A percentile compares a stretch with the other conserved stretches of the same genome.
Conservation (phyloP, 441 rosid genomes). For the Croton laevigatus region DNA sequence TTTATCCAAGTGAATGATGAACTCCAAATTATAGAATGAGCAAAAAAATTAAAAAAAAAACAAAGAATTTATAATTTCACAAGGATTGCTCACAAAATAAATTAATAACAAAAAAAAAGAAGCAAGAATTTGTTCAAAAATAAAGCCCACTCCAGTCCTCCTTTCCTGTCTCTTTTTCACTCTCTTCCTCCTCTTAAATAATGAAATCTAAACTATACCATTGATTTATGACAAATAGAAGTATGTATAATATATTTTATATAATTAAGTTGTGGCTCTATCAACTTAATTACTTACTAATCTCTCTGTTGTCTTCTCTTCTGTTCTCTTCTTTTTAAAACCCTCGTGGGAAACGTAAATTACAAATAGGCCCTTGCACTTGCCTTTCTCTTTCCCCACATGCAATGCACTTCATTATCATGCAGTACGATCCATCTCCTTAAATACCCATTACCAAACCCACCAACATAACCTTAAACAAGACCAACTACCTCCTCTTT, state of each 20-base stretch:
- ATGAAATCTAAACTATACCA: background rate
- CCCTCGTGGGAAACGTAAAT: background rate
- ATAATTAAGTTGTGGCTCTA: no score
- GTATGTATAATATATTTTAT: background rate
- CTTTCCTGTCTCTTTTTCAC: background rate
- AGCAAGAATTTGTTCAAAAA: slow-evolving; percentile 5
- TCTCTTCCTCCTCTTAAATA: background rate
- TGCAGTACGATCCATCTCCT: slow-evolving; percentile 12
- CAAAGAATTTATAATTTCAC: slow-evolving; percentile 26
- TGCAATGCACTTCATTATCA: background rate
- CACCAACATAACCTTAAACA: slow-evolving; percentile 26
- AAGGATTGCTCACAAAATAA: slow-evolving; percentile 8
- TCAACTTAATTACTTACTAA: background rate
- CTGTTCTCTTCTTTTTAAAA: background rate
- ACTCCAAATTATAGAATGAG: background rate
- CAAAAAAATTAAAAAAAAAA: slow-evolving; percentile 6
- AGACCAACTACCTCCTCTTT: slow-evolving; percentile 26
- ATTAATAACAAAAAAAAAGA: slow-evolving; percentile 5
- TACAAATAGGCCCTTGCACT: background rate
- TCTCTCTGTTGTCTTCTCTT: background rate
- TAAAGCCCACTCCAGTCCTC: background rate
- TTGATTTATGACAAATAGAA: slow-evolving; percentile 2
- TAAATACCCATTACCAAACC: slow-evolving; percentile 11
- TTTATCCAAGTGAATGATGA: background rate
- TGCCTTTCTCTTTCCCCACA: background rate